Evolutionary conservation across 768 basidiomycete species (phyloP).

Genomic region (Boletus rubroflammeus): DNA sequence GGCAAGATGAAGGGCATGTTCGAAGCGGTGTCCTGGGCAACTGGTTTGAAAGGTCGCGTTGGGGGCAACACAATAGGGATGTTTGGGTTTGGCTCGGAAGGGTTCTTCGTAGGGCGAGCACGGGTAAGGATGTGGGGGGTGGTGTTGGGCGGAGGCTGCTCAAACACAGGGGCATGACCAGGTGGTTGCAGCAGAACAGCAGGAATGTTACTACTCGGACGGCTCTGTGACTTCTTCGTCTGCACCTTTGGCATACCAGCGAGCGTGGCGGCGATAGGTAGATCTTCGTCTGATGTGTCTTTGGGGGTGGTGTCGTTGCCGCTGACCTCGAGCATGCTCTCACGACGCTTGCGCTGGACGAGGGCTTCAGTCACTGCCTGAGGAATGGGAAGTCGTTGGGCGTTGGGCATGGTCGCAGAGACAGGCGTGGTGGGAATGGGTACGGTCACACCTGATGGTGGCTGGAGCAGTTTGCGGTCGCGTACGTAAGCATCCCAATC

Average conservation of each 20-base stretch:
- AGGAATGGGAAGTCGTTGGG: conserved; percentile 53
- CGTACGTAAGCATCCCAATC: conserved; percentile 87
- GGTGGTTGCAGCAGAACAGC: conserved; percentile 29
- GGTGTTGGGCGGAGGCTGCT: conserved; percentile 18
- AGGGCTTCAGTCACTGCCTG: conserved; percentile 75
- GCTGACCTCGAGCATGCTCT: conserved; percentile 57
- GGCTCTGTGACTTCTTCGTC: conserved; percentile 19
- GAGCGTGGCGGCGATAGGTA: conserved; percentile 29
- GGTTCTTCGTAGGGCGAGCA: conserved; percentile 15
- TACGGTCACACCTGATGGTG: conserved; percentile 75
- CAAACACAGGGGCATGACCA: conserved; percentile 28
- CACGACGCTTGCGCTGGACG: conserved; percentile 64
- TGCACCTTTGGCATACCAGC: conserved; percentile 5
- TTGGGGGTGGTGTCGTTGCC: conserved; percentile 29
- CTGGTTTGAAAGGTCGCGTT: conserved; percentile 31
- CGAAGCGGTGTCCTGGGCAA: conserved; percentile 30
- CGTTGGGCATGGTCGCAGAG: conserved; percentile 30
- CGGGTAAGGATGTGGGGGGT: conserved; percentile 25
- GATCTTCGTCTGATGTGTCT: conserved; percentile 35
- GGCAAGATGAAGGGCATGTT: conserved; percentile 45
- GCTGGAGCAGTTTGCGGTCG: conserved; percentile 80
- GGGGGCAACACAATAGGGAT: conserved; percentile 33
- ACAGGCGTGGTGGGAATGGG: conserved; percentile 66
- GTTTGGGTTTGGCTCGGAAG: conserved; percentile 23
- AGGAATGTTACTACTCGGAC: conserved; percentile 23